Conservation (phyloP, 2,329 filamentous ascomycete species). For the Sporothrix variecibatus region DNA sequence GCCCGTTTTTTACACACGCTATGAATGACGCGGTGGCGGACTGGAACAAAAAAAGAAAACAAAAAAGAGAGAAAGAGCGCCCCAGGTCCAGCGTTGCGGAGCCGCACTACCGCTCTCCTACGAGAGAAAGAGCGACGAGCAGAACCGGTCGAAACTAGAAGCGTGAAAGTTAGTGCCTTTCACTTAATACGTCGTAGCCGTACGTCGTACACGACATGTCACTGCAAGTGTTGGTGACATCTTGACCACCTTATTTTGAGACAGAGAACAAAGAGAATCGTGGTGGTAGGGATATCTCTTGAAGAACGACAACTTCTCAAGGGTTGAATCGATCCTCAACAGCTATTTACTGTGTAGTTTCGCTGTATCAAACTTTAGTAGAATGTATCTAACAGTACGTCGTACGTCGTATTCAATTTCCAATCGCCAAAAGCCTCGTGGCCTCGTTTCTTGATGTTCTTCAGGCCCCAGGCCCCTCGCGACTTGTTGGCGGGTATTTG, state of each 20-base stretch:
- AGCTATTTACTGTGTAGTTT: no score
- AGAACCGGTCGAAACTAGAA: neutral
- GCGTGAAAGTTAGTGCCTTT: neutral
- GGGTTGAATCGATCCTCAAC: neutral
- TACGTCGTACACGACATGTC: neutral
- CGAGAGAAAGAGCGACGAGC: slow-evolving; percentile 2
- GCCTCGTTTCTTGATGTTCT: neutral
- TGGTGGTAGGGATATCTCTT: neutral
- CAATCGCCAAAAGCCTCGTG: no score
- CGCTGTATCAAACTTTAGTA: no score
- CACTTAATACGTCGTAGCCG: neutral
- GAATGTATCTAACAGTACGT: no score
- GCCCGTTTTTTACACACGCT: neutral
- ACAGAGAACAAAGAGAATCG: neutral
- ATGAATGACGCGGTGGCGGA: neutral
- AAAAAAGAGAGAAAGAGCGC: neutral
- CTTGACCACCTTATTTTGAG: neutral
- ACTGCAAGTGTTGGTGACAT: neutral
- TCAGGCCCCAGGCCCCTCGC: neutral
- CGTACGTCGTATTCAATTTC: no score
- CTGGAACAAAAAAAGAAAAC: neutral
- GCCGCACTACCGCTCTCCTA: neutral
- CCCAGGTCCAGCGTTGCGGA: neutral
- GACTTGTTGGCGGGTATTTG: neutral
- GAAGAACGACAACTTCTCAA: neutral